Evolutionary conservation across 2,329 filamentous ascomycete species (phyloP).

Genomic region (Didymella pomorum): DNA sequence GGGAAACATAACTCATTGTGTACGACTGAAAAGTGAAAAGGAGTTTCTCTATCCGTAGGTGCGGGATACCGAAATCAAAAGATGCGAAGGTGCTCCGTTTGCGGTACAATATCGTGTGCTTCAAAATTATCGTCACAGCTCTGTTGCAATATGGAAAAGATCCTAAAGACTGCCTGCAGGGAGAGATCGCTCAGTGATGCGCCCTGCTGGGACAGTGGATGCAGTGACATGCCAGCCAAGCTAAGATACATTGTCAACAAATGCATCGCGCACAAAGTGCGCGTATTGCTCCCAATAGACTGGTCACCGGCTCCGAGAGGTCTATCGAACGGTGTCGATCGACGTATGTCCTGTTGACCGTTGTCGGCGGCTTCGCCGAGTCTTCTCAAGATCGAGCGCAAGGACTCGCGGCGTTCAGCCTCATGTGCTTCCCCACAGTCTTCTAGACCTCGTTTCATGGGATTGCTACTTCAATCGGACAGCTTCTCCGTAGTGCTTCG

Average conservation of each 20-base stretch:
- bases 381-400: background rate
- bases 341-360: background rate
- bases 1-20: too few species aligned
- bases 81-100: background rate
- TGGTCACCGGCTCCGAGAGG: background rate
- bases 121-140: too few species aligned
- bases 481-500: background rate
- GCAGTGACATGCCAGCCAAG: background rate
- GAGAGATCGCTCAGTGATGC: background rate
- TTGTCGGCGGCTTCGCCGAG: slow-evolving; percentile 9
- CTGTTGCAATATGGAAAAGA: background rate
- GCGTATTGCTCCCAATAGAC: background rate
- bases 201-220: background rate
- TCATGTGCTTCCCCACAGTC: background rate
- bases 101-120: background rate
- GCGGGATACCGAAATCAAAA: background rate
- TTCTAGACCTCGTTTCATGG: background rate
- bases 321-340: background rate
- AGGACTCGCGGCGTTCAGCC: background rate
- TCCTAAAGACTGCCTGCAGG: background rate
- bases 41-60: background rate
- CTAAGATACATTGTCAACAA: background rate
- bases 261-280: background rate
- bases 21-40: background rate
- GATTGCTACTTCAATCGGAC: background rate